phyloP scores from a whole-genome alignment of 129 eudicot genomes.

The Tagetes erecta region DNA sequence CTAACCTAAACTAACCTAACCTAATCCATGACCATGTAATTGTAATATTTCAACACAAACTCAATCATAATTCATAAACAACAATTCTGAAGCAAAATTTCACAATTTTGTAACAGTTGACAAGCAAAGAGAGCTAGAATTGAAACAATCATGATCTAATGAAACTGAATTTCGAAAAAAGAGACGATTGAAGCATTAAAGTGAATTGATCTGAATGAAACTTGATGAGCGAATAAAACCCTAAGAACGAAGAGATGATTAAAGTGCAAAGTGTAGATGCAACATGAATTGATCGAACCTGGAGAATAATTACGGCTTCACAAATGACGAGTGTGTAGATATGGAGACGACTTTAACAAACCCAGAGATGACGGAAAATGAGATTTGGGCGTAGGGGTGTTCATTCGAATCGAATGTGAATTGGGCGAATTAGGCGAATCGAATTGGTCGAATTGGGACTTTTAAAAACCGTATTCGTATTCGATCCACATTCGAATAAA shows the following conservation, averaged over 20 bases:
- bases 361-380: conserved; percentile 27
- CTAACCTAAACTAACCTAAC: not conserved
- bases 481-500: too few relatives aligned
- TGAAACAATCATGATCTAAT: not conserved
- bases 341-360: not conserved
- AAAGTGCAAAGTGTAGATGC: not conserved
- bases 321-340: conserved; percentile 11
- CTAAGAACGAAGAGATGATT: not conserved
- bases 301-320: conserved; percentile 12
- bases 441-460: too few relatives aligned
- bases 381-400: conserved; percentile 22
- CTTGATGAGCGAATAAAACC: conserved; percentile 1
- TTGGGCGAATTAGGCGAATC: too few relatives aligned
- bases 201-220: conserved; percentile 11
- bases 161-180: not conserved
- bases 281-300: conserved; percentile 22
- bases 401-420: too few relatives aligned
- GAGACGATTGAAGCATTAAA: not conserved
- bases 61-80: too few relatives aligned
- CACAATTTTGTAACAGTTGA: not conserved
- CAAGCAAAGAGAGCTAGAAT: too few relatives aligned
- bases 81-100: not conserved
- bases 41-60: too few relatives aligned
- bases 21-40: too few relatives aligned
- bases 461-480: too few relatives aligned